These are phyloP conservation scores for Annulohypoxylon moriforme DNA, from an alignment of 495 filamentous ascomycete species.

Conservation along the genomic window DNA sequence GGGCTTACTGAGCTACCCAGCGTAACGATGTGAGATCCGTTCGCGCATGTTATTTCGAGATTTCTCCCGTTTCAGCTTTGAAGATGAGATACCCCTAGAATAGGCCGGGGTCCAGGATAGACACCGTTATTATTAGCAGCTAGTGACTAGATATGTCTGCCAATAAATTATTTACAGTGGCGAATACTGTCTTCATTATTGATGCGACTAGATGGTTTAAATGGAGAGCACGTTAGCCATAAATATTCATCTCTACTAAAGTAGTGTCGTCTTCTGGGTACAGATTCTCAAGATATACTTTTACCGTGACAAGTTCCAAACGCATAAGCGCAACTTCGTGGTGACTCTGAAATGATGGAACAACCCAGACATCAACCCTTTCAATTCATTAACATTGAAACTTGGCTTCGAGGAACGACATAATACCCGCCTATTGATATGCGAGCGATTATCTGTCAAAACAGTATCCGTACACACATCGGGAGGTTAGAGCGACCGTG, in stretches of 20 bases:
- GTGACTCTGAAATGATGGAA: conserved; percentile 1
- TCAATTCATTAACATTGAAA: not conserved
- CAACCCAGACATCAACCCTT: not conserved
- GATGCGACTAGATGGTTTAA: not conserved
- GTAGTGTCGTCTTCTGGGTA: not conserved
- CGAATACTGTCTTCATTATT: not conserved
- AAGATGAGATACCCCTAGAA: conserved; percentile 13
- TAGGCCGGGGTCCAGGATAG: conserved; percentile 14
- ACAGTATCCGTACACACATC: not conserved
- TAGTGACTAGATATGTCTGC: conserved; percentile 17
- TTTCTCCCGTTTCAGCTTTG: conserved; percentile 20
- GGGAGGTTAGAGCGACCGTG: not conserved
- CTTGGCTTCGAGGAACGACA: not conserved
- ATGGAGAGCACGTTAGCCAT: not conserved
- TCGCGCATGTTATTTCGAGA: not conserved
- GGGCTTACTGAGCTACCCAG: conserved; percentile 39
- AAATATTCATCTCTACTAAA: not conserved
- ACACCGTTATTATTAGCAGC: conserved; percentile 30
- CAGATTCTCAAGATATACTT: not conserved
- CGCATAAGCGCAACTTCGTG: not conserved
- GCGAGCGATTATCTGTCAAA: not conserved
- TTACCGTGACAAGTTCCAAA: not conserved
- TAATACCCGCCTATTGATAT: not conserved
- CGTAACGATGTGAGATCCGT: conserved; percentile 28
- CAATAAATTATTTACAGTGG: conserved; percentile 5